These are phyloP conservation scores for Eucalyptus pauciflora DNA, from an alignment of 345 rosid species.

Conservation along the genomic window DNA sequence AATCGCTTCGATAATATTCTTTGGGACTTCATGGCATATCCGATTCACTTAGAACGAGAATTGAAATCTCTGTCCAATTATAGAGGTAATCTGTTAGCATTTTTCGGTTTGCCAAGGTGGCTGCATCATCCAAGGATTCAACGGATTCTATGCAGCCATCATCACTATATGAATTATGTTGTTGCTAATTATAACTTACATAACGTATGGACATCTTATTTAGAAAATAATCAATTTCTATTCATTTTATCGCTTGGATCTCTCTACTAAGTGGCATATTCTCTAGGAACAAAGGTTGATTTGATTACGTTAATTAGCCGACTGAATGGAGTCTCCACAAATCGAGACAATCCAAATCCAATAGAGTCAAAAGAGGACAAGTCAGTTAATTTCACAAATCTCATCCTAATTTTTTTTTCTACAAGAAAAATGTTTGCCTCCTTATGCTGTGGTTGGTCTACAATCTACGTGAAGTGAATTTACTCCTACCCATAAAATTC, in stretches of 20 bases:
- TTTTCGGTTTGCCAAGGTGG: not conserved
- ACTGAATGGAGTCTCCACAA: fast-evolving
- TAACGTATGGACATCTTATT: not conserved
- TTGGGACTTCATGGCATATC: not conserved
- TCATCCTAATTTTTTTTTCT: not conserved
- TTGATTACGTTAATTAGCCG: not conserved
- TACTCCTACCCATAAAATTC: not conserved
- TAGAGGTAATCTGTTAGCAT: not conserved
- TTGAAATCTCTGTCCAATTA: not conserved
- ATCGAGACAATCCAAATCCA: not conserved
- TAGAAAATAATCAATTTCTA: not conserved
- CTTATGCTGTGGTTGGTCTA: not conserved
- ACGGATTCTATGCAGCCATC: not conserved
- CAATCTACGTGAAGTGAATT: not conserved
- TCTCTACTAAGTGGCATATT: not conserved
- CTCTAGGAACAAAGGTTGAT: not conserved
- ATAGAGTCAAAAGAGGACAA: not conserved
- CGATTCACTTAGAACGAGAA: not conserved
- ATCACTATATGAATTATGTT: not conserved
- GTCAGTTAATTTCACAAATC: not conserved
- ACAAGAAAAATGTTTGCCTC: not conserved
- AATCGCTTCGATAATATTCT: not conserved
- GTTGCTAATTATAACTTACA: no score
- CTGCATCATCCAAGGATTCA: not conserved
- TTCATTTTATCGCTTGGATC: not conserved